Evolutionary conservation across 257 asterid genomes (phyloP).

Genomic region (Solanum paucissectum): DNA sequence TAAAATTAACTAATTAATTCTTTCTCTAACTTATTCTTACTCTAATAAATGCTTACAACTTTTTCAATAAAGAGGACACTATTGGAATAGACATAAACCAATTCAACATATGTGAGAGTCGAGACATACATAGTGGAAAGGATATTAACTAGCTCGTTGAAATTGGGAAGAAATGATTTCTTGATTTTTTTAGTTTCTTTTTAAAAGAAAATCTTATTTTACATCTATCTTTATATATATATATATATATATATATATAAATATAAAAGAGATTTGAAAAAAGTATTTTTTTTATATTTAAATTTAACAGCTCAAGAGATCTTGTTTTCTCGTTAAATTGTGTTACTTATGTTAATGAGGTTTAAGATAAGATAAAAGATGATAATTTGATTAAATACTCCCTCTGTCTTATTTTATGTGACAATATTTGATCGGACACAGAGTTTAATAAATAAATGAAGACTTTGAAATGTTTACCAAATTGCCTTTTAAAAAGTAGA

Average conservation of each 20-base stretch:
- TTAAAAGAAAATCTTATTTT: background rate
- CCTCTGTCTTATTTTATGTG: too few relatives aligned
- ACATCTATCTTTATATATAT: too few relatives aligned
- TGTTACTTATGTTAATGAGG: background rate
- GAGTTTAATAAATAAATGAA: too few relatives aligned
- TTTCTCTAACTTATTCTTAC: background rate
- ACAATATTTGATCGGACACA: too few relatives aligned
- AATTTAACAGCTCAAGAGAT: too few relatives aligned
- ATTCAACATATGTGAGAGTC: background rate
- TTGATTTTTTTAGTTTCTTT: background rate
- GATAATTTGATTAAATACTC: background rate
- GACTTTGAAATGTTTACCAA: too few relatives aligned
- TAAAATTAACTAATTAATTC: background rate
- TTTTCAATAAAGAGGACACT: background rate
- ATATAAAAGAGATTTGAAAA: too few relatives aligned
- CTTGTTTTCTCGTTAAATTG: too few relatives aligned
- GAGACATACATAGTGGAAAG: background rate
- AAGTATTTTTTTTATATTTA: too few relatives aligned
- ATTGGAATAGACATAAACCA: background rate
- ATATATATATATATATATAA: too few relatives aligned
- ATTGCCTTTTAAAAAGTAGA: too few relatives aligned
- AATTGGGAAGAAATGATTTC: too few relatives aligned
- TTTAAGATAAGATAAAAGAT: background rate
- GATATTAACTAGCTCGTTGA: background rate
- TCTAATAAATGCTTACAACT: background rate